phyloP scores from a whole-genome alignment of 192 early-diverging fungal genomes.

The Coemansia sp. region DNA sequence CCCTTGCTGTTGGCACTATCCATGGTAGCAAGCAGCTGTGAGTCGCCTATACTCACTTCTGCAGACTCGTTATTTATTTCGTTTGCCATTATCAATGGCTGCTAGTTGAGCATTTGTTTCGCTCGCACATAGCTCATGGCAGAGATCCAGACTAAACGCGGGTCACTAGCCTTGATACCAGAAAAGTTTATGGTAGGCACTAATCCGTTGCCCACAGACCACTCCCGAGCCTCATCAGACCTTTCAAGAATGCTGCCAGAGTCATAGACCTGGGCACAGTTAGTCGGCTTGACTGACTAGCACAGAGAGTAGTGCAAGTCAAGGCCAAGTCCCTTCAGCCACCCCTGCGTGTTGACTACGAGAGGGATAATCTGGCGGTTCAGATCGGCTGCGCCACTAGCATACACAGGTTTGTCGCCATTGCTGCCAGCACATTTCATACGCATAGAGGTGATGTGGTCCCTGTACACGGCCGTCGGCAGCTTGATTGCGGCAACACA shows the following conservation, averaged over 20 bases:
- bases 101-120: slow-evolving; percentile 8
- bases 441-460: too few relatives aligned
- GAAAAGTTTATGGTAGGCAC: slow-evolving; percentile 50
- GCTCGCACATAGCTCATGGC: slow-evolving; percentile 38
- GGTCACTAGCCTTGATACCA: slow-evolving; percentile 29
- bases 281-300: slow-evolving; percentile 61
- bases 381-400: slow-evolving; percentile 21
- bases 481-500: too few relatives aligned
- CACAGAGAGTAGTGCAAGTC: slow-evolving; percentile 75
- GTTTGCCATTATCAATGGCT: background rate
- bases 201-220: slow-evolving; percentile 13
- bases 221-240: background rate
- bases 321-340: slow-evolving; percentile 87
- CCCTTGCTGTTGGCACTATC: slow-evolving; percentile 33
- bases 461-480: too few relatives aligned
- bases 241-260: background rate
- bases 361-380: slow-evolving; percentile 64
- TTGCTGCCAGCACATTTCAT: too few relatives aligned
- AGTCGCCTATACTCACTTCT: background rate
- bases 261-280: slow-evolving; percentile 64
- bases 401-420: background rate
- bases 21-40: background rate
- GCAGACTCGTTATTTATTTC: background rate
- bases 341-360: slow-evolving; percentile 94
- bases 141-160: slow-evolving; percentile 33